Percentiles rank a stretch among this genome's conserved stretches.
phyloP scores from a whole-genome alignment of 2,329 filamentous ascomycete genomes.

The Hymenoscyphus repandus region DNA sequence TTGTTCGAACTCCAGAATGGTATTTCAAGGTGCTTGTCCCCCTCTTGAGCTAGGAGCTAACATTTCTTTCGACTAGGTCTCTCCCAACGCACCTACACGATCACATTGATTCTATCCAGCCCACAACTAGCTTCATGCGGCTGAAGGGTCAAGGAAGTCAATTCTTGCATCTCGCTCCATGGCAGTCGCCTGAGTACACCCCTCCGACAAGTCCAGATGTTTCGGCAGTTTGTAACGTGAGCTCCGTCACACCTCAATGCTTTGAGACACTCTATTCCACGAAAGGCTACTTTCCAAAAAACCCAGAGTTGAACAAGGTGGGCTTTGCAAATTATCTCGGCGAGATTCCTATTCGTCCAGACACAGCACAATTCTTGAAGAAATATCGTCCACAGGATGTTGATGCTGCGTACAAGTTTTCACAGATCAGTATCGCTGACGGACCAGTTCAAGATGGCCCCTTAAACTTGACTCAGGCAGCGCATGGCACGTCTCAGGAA shows the following conservation, averaged over 20 bases:
- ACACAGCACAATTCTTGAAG: conserved; percentile 18
- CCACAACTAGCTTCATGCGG: conserved; percentile 53
- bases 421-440: conserved; percentile 3
- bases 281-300: conserved; percentile 16
- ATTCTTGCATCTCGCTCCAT: conserved; percentile 1
- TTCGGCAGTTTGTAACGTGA: conserved; percentile 57
- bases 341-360: conserved; percentile 20
- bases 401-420: not conserved
- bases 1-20: conserved; percentile 24
- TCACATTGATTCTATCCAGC: conserved; percentile 48
- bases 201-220: conserved; percentile 2
- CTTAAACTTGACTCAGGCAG: conserved; percentile 1
- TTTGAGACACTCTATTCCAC: conserved; percentile 23
- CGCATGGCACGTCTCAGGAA: conserved; percentile 33
- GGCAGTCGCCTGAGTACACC: not conserved
- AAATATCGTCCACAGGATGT: conserved; percentile 16
- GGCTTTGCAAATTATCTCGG: conserved; percentile 24
- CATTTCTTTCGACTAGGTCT: too few relatives aligned
- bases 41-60: too few relatives aligned
- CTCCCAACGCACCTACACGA: conserved; percentile 37
- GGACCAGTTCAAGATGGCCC: conserved; percentile 7
- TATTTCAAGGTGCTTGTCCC: too few relatives aligned
- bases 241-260: conserved; percentile 19
- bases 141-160: not conserved
- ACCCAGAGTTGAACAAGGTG: conserved; percentile 16